These are phyloP conservation scores for Kluyveromyces lactis DNA, from an alignment of 805 yeast species.

Conservation along the genomic window DNA sequence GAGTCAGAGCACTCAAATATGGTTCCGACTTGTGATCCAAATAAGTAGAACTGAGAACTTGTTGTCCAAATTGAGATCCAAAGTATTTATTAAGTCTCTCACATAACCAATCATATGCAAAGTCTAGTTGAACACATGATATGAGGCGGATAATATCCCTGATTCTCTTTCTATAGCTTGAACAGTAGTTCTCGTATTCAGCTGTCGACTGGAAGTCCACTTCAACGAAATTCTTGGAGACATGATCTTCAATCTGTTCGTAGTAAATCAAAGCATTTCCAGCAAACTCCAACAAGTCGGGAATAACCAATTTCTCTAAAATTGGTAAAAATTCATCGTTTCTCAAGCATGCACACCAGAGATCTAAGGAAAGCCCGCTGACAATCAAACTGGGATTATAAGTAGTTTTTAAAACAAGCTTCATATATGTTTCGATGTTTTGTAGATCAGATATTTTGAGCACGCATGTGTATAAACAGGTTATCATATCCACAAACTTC, in stretches of 20 bases:
- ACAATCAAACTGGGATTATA: constrained; percentile 80
- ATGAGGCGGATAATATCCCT: constrained; percentile 88
- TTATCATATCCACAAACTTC: constrained; percentile 84
- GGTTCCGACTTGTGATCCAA: constrained; percentile 57
- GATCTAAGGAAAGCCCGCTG: constrained; percentile 81
- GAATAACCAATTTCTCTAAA: constrained; percentile 41
- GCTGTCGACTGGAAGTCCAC: constrained; percentile 83
- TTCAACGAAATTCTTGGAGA: constrained; percentile 60
- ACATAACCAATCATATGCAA: constrained; percentile 76
- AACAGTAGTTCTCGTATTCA: constrained; percentile 67
- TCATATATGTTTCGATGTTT: constrained; percentile 52
- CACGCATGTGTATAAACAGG: constrained; percentile 38
- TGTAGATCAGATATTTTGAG: constrained; percentile 43
- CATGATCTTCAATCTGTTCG: constrained; percentile 55
- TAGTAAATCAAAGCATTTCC: constrained; percentile 74
- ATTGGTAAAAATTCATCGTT: constrained; percentile 56
- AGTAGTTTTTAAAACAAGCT: constrained; percentile 71
- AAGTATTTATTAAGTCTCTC: constrained; percentile 64
- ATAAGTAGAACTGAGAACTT: constrained; percentile 46
- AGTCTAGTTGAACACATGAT: constrained; percentile 78
- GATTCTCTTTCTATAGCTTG: constrained; percentile 71
- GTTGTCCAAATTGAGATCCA: constrained; percentile 57
- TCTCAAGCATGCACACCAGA: constrained; percentile 89
- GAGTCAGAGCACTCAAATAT: constrained; percentile 68
- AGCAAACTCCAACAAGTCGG: constrained; percentile 64